These are phyloP conservation scores for Gossypium thurberi DNA, from an alignment of 345 rosid genomes.

Conservation along the genomic window DNA sequence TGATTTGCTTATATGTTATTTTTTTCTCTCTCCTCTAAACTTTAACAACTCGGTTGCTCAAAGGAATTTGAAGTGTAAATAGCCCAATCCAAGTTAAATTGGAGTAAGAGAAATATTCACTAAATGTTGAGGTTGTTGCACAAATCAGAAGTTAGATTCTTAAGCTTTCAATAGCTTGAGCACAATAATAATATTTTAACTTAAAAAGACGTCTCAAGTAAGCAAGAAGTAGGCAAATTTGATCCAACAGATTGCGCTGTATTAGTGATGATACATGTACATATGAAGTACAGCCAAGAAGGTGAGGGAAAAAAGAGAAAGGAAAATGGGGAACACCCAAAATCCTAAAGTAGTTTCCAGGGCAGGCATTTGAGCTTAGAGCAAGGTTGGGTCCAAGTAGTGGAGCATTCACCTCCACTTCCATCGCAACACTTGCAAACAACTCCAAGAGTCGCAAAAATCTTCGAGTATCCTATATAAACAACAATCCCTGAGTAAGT, in stretches of 20 bases:
- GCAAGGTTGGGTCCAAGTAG: slow-evolving; percentile 43
- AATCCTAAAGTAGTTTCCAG: slow-evolving; percentile 35
- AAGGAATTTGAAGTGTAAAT: not conserved
- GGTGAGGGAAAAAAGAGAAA: not conserved
- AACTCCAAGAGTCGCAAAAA: slow-evolving; percentile 45
- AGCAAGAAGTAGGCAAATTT: not conserved
- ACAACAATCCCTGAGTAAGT: not conserved
- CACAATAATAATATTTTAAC: not conserved
- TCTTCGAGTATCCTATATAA: slow-evolving; percentile 27
- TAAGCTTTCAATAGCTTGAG: not conserved
- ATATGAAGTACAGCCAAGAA: not conserved
- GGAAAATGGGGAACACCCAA: not conserved
- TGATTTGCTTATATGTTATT: no score
- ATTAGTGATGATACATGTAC: not conserved
- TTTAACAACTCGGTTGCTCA: not conserved
- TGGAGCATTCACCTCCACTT: slow-evolving; percentile 31
- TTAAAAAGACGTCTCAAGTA: not conserved
- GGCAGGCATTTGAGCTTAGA: slow-evolving; percentile 45
- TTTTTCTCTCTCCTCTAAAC: no score
- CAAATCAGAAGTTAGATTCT: not conserved
- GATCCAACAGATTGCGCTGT: not conserved
- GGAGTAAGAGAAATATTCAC: not conserved
- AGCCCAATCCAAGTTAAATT: not conserved
- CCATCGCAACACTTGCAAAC: slow-evolving; percentile 59
- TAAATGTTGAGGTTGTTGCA: not conserved